phyloP scores from a whole-genome alignment of 768 basidiomycete genomes.

The Boletellus sp. region DNA sequence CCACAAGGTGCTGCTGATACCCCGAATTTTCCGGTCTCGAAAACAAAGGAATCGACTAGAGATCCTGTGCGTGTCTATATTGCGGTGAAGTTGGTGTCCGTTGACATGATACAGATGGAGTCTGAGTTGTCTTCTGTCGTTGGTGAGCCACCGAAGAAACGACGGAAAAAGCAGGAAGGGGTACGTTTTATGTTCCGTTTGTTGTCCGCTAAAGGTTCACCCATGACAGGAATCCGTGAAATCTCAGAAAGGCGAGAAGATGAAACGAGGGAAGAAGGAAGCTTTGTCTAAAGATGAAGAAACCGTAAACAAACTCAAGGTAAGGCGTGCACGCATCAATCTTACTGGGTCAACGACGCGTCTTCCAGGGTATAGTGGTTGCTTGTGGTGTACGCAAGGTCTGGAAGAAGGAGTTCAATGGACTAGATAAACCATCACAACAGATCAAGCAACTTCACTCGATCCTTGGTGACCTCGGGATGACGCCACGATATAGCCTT shows the following conservation, averaged over 20 bases:
- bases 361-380: slow-evolving; percentile 54
- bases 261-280: slow-evolving; percentile 30
- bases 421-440: slow-evolving; percentile 48
- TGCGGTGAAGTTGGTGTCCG: slow-evolving; percentile 19
- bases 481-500: slow-evolving; percentile 71
- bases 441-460: slow-evolving; percentile 65
- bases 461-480: slow-evolving; percentile 70
- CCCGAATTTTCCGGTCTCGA: slow-evolving; percentile 2
- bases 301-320: slow-evolving; percentile 73
- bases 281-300: slow-evolving; percentile 60
- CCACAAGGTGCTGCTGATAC: not conserved
- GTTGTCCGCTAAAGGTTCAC: not conserved
- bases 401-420: slow-evolving; percentile 73
- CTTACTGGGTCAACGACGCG: not conserved
- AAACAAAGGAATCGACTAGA: slow-evolving; percentile 1
- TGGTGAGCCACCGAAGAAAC: slow-evolving; percentile 53
- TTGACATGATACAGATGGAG: slow-evolving; percentile 16
- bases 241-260: slow-evolving; percentile 26
- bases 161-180: slow-evolving; percentile 39
- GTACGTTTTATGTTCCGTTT: slow-evolving; percentile 13
- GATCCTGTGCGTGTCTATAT: slow-evolving; percentile 20
- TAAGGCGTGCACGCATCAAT: slow-evolving; percentile 18
- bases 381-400: slow-evolving; percentile 76
- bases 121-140: slow-evolving; percentile 59
- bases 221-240: slow-evolving; percentile 18